Base-by-base conservation (phyloP, 768 basidiomycete species). In the Gloeophyllum trabeum region DNA sequence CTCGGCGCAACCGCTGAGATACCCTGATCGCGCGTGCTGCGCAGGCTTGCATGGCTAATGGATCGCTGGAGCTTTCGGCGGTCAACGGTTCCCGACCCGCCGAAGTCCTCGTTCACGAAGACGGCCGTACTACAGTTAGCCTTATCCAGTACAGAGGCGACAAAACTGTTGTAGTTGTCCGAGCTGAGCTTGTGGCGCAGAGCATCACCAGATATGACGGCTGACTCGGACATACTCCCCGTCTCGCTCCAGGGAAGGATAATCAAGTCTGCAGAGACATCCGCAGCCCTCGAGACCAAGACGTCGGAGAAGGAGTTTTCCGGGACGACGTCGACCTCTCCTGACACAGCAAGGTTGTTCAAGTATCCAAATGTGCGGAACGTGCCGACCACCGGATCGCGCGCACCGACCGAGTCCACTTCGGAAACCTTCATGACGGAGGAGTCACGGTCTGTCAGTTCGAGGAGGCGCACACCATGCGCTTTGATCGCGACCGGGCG, bases 381-480 rank as follows among this genome's bases (percentile, higher is more conserved):
- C 21, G 87, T 70, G 2, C 76, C 73, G 13, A 87, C 61, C 28
- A 91, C 60, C 3, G 89, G 72, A 51, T 92, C 90, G 35, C 71
- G 76, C 43, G 66, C 68, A 28, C 86, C 68, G 21, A 92, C 65
- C 3, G 72, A 64, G 16, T 87, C 84, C 1, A 80, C 75, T 46
- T 79, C 79, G 40, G 85, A 76, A 1, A 85, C 86, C 54, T 77
- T 82, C 59, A 98, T 75, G 25, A 94, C 76, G 1, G 85, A 83
- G 2, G 88, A 91, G 1, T 87, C 87, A 44, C 96, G 83, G 26
- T 81, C 81, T 1, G 88, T 86, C 35, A 97, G 65, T 56, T 97
- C 92, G 50, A 98, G 76, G 5, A 98, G 71, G 16, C 93, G 89
- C 2, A 97, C 70, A 0, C 85, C 84, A 48, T 89, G 76, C 24